Evolutionary conservation across 1,284 basidiomycete species (phyloP).

Genomic region (Pseudozyma sp.): DNA sequence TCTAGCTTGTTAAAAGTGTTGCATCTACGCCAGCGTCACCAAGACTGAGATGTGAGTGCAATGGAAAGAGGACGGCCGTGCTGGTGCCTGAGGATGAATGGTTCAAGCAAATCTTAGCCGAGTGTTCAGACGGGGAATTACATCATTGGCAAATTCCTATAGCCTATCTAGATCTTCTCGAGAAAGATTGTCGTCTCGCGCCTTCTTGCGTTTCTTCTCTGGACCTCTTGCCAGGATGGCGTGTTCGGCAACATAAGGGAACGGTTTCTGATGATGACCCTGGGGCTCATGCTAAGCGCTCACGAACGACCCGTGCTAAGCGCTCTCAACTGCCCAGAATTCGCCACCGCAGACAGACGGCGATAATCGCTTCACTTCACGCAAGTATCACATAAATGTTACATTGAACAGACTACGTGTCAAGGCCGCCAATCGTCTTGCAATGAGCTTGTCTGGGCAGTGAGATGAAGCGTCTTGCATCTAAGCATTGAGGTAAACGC

Average conservation of each 20-base stretch:
- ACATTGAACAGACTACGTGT: too few species aligned
- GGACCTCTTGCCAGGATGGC: constrained; percentile 2
- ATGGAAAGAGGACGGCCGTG: too few species aligned
- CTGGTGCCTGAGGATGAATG: neutral
- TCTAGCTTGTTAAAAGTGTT: too few species aligned
- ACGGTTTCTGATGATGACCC: constrained; percentile 7
- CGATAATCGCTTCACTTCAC: too few species aligned
- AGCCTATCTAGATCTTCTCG: neutral
- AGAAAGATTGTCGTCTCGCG: neutral
- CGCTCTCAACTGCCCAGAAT: neutral
- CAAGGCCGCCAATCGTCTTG: too few species aligned
- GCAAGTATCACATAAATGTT: too few species aligned
- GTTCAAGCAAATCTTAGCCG: neutral
- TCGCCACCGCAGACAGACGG: too few species aligned
- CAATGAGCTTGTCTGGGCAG: too few species aligned
- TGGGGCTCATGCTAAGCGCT: constrained; percentile 1
- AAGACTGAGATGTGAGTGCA: too few species aligned
- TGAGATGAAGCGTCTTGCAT: too few species aligned
- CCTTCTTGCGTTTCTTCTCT: constrained; percentile 2
- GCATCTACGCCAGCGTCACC: too few species aligned
- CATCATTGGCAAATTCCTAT: neutral
- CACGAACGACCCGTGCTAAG: neutral
- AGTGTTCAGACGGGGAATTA: constrained; percentile 1
- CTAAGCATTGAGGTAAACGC: too few species aligned
- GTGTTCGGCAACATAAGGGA: neutral